Evolutionary conservation across 345 rosid species (phyloP).

Genomic region (Fremontodendron californicum): DNA sequence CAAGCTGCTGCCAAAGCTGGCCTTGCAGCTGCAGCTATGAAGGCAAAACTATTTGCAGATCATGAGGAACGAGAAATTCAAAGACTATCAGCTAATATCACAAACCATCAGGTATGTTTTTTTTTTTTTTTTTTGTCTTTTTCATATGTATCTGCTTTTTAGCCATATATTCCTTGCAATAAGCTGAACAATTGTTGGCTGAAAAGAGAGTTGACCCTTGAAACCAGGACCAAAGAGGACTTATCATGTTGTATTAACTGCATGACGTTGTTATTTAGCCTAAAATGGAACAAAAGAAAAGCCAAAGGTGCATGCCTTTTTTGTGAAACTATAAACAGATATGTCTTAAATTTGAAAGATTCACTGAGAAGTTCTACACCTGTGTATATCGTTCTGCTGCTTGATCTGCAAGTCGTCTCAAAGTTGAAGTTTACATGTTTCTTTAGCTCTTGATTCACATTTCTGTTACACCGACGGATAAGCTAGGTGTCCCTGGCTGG

Average conservation of each 20-base stretch:
- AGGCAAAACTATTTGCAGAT: slow-evolving; percentile 95
- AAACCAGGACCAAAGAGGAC: neutral
- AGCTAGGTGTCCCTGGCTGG: neutral
- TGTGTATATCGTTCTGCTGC: neutral
- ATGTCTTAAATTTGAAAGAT: neutral
- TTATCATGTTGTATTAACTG: neutral
- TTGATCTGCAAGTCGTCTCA: neutral
- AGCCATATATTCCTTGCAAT: neutral
- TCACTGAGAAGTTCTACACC: neutral
- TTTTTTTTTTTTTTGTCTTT: neutral
- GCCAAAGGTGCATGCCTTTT: neutral
- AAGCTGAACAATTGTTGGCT: neutral
- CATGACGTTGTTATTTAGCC: neutral
- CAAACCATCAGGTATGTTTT: slow-evolving; percentile 77
- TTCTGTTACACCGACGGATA: neutral
- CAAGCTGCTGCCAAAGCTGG: slow-evolving; percentile 82
- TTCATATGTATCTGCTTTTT: neutral
- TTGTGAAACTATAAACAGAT: neutral
- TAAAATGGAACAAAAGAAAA: neutral
- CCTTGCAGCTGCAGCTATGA: slow-evolving; percentile 92
- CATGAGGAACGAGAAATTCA: slow-evolving; percentile 99
- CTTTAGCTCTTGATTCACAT: neutral
- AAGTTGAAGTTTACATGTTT: neutral
- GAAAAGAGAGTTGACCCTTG: neutral
- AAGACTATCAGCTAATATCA: slow-evolving; percentile 86